Evolutionary conservation across 163 green algal species (phyloP).

Genomic region (Trebouxia gelatinosa): DNA sequence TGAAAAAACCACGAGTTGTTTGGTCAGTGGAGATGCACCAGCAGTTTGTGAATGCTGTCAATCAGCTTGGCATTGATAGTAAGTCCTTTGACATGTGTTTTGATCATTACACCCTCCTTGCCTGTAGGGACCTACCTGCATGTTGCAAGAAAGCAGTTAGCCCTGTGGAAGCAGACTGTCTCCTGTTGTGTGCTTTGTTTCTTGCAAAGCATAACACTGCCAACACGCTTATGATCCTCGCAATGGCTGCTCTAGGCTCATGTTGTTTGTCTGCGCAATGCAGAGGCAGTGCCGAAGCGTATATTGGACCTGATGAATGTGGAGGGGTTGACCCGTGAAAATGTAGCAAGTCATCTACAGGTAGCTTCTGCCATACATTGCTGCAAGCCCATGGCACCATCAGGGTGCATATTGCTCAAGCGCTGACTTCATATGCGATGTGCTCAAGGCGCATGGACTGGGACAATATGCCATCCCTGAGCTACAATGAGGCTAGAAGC

Average conservation of each 20-base stretch:
- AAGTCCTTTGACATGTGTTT: conserved; percentile 30
- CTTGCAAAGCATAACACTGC: too few species aligned
- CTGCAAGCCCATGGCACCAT: too few species aligned
- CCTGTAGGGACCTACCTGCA: neutral
- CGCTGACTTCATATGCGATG: too few species aligned
- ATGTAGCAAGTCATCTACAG: conserved; percentile 85
- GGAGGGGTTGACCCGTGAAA: conserved; percentile 85
- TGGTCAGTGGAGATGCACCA: conserved; percentile 97
- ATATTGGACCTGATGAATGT: conserved; percentile 97
- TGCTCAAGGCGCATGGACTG: too few species aligned
- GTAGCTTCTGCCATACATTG: conserved; percentile 9
- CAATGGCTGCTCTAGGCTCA: too few species aligned
- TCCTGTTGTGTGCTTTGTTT: neutral
- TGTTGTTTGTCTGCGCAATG: too few species aligned
- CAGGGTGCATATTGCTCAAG: too few species aligned
- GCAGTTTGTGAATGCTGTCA: conserved; percentile 96
- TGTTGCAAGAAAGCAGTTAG: neutral
- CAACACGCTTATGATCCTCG: too few species aligned
- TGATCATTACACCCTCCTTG: neutral
- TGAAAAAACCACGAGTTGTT: conserved; percentile 93
- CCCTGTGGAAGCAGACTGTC: neutral
- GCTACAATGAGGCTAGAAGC: too few species aligned
- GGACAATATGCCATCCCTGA: too few species aligned
- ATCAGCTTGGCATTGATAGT: conserved; percentile 95
- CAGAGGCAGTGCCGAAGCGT: conserved; percentile 93